A percentile compares a stretch with the other conserved stretches of the same genome.
Evolutionary conservation across 441 rosid species (phyloP).

Genomic region (Aleurites moluccanus): DNA sequence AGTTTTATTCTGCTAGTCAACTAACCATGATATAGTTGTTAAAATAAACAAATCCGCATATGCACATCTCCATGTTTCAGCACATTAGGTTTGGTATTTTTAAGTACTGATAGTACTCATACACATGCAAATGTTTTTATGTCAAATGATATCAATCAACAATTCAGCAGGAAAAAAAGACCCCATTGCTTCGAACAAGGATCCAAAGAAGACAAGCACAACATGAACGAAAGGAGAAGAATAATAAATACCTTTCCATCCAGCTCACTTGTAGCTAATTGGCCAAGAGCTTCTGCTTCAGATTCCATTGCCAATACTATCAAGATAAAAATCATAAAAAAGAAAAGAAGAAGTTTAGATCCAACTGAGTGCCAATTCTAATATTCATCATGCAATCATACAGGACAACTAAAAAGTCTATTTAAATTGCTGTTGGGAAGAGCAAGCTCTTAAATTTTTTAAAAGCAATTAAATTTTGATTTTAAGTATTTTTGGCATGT

Average conservation of each 20-base stretch:
- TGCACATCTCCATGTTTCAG: background rate
- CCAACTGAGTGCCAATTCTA: slow-evolving; percentile 10
- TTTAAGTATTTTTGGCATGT: background rate
- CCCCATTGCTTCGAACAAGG: background rate
- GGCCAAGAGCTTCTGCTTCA: slow-evolving; percentile 71
- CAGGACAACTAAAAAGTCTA: background rate
- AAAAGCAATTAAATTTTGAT: background rate
- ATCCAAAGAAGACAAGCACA: background rate
- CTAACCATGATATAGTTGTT: background rate
- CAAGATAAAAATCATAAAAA: slow-evolving; percentile 13
- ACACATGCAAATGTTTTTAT: background rate
- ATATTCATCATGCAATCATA: slow-evolving; percentile 1
- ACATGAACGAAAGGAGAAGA: background rate
- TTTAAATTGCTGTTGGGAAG: background rate
- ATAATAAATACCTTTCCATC: slow-evolving; percentile 60
- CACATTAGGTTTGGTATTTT: background rate
- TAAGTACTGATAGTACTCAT: background rate
- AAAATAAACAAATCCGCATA: background rate
- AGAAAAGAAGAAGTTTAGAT: slow-evolving; percentile 9
- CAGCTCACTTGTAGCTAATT: slow-evolving; percentile 65
- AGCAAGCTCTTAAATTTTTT: background rate
- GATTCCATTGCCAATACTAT: slow-evolving; percentile 81
- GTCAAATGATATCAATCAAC: background rate
- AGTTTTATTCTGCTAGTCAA: no score
- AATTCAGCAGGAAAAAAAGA: background rate